Base-by-base conservation (phyloP, 306 rosid species). In the Pueraria montana region DNA sequence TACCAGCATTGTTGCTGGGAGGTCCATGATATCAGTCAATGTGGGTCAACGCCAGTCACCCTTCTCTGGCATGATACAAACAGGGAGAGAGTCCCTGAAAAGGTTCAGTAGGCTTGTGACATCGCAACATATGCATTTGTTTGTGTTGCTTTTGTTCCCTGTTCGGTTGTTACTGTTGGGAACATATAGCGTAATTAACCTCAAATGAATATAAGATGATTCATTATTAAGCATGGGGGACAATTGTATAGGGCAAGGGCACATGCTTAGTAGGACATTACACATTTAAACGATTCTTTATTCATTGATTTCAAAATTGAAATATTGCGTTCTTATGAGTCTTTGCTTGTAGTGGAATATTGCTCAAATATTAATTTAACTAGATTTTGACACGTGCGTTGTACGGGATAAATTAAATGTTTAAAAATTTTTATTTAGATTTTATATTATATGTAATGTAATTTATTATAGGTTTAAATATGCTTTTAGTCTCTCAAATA, bases 61-160 rank as follows among this genome's bases (percentile, higher is more conserved):
- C 46, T 91, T 95, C 87, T 85, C 97, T 0, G 90, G 97, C 66
- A 62, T 92, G 64, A 24, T 93, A 45, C 88, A 77, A 72, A 85
- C 82, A 0, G 98, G 99, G 18, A 90, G 75, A 86, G 92, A 91
- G 82, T 88, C 98, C 13, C 83, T 93, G 84, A 87, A 83, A 87
- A 80, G 95, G 80, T 87, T 94, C 87, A 84, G 94, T 26, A 83
- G 97, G 82, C 89, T 93, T 9, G 94, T 94, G 83, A 92, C 97
- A 10, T 94, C 92, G 8, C 95, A 88, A 82, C 93, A 88, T 61
- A 90, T 92, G 95, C 96, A 90, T 53, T 80, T 94, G 89, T 87
- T 96, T 85, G 89, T 96, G 84, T 80, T 93, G 72, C 86, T 96
- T 26, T 38, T 92, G 66, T 79, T 92, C 80, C 98, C 98, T 11